Evolutionary conservation across 1,139 yeast genomes (phyloP).

Genomic region (Spathaspora sp.): DNA sequence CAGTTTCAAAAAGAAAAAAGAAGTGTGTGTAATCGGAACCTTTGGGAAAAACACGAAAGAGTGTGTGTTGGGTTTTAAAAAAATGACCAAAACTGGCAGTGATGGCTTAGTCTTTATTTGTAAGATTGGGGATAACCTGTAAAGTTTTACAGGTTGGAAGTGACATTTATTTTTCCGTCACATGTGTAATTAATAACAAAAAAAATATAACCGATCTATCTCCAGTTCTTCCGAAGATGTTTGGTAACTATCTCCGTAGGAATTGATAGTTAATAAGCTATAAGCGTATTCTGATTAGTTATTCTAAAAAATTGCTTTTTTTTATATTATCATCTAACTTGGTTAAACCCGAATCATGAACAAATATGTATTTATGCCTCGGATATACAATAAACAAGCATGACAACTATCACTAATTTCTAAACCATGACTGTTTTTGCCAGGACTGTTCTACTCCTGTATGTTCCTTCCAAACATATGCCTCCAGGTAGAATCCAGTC

Average conservation of each 20-base stretch:
- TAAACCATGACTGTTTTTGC: no score
- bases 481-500: no score
- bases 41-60: neutral
- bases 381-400: no score
- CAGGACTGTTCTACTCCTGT: no score
- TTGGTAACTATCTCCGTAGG: neutral
- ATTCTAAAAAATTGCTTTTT: neutral
- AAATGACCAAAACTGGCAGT: neutral
- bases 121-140: neutral
- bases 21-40: neutral
- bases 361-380: no score
- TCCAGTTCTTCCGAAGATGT: neutral
- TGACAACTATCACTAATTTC: no score
- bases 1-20: neutral
- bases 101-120: neutral
- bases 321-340: neutral
- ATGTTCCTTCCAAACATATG: no score
- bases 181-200: neutral
- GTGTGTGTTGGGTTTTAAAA: neutral
- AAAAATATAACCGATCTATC: neutral
- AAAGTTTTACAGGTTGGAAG: neutral
- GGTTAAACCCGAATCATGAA: no score
- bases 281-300: neutral
- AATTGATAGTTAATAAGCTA: neutral
- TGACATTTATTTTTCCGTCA: neutral